Evolutionary conservation across 345 rosid genomes (phyloP).

Genomic region (Murraya paniculata): DNA sequence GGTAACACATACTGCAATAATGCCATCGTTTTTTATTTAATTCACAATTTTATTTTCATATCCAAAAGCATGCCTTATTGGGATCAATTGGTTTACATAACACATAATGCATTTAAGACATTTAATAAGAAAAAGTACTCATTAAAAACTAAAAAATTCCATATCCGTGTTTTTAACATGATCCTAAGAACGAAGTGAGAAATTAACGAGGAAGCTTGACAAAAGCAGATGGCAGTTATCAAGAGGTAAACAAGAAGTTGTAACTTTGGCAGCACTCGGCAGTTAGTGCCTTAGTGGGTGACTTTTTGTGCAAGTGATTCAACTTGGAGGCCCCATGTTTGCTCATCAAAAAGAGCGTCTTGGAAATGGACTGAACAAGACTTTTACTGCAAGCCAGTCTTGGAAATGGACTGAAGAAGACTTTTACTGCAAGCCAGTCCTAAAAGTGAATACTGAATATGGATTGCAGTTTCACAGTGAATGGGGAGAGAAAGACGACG

Average conservation of each 20-base stretch:
- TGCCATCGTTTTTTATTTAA: not conserved
- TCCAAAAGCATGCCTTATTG: not conserved
- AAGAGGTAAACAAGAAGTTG: conserved; percentile 1
- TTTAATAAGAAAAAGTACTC: no score
- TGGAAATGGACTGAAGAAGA: not conserved
- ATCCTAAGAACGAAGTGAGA: not conserved
- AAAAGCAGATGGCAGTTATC: not conserved
- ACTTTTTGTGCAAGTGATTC: conserved; percentile 9
- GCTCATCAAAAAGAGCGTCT: not conserved
- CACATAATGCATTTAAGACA: not conserved
- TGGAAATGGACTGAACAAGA: not conserved
- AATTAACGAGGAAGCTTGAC: not conserved
- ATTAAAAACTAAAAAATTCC: no score
- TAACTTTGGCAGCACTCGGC: not conserved
- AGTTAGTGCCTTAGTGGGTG: not conserved
- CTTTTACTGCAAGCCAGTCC: not conserved
- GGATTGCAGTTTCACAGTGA: conserved; percentile 2
- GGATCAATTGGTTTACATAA: not conserved
- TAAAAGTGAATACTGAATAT: not conserved
- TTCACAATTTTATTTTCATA: not conserved
- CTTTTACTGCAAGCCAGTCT: not conserved
- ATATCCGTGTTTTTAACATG: not conserved
- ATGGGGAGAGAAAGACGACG: not conserved
- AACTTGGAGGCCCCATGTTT: not conserved
- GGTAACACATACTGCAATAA: not conserved